These are phyloP conservation scores for Russula virescens DNA, from an alignment of 768 basidiomycete genomes.

Conservation along the genomic window DNA sequence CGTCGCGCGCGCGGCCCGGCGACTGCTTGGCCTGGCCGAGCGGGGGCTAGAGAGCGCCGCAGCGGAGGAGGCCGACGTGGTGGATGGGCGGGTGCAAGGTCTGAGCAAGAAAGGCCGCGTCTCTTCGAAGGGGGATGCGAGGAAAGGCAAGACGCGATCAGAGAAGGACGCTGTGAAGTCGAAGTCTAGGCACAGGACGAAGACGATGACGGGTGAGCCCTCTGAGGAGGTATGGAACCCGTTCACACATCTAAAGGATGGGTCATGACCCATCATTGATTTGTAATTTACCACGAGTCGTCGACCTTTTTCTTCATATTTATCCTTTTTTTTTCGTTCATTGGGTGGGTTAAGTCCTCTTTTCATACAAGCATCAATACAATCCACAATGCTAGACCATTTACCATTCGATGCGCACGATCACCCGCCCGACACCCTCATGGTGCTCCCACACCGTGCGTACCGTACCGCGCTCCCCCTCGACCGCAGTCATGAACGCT, in stretches of 20 bases:
- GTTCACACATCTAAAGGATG: constrained; percentile 7
- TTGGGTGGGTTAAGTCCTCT: background rate
- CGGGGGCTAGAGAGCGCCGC: constrained; percentile 26
- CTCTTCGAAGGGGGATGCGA: background rate
- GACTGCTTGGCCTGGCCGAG: constrained; percentile 27
- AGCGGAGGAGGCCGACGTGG: constrained; percentile 25
- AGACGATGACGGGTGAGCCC: background rate
- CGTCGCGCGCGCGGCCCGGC: constrained; percentile 27
- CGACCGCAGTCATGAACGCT: constrained; percentile 60
- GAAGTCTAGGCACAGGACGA: background rate
- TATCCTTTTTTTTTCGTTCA: background rate
- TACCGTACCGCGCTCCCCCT: constrained; percentile 35
- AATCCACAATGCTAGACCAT: background rate
- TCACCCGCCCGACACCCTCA: constrained; percentile 64
- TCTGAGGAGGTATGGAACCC: constrained; percentile 15
- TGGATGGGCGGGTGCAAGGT: constrained; percentile 10
- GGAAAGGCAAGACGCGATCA: background rate
- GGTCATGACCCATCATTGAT: background rate
- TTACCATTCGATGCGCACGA: constrained; percentile 59
- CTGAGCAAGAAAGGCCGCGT: constrained; percentile 6
- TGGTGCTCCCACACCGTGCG: constrained; percentile 60
- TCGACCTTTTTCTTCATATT: background rate
- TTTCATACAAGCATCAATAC: background rate
- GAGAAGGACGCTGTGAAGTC: background rate
- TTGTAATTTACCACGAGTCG: background rate